These are phyloP conservation scores for Hyparrhenia diplandra DNA, from an alignment of 176 grass and related monocot genomes.

Conservation along the genomic window DNA sequence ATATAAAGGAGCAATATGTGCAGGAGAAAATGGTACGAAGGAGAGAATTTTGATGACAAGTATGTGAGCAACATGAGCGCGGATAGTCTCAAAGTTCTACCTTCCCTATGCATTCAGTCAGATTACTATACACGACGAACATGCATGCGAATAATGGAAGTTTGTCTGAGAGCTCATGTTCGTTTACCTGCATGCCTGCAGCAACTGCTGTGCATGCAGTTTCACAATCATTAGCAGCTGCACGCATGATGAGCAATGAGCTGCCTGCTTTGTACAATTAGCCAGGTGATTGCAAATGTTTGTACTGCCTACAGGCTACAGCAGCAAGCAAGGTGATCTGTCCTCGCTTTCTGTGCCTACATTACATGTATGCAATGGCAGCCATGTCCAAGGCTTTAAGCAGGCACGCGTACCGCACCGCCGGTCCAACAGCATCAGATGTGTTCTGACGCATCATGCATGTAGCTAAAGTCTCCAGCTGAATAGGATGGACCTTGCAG, in stretches of 20 bases:
- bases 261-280: slow-evolving; percentile 1
- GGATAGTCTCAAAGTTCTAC: too few relatives aligned
- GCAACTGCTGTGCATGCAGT: slow-evolving; percentile 22
- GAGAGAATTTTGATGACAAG: too few relatives aligned
- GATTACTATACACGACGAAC: neutral
- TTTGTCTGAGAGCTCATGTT: slow-evolving; percentile 21
- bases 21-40: too few relatives aligned
- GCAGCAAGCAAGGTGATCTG: slow-evolving; percentile 7
- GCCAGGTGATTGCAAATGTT: neutral
- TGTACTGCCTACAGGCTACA: slow-evolving; percentile 22
- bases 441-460: neutral
- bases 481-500: neutral
- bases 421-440: neutral
- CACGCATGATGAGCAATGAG: slow-evolving; percentile 26
- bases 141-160: neutral
- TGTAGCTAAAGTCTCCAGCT: neutral
- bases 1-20: too few relatives aligned
- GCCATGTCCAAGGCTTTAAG: slow-evolving; percentile 17
- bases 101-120: neutral
- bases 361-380: slow-evolving; percentile 15
- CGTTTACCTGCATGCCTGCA: neutral
- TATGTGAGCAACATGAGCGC: too few relatives aligned
- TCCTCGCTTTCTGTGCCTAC: slow-evolving; percentile 37
- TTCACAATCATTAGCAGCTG: slow-evolving; percentile 38
- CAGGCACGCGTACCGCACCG: slow-evolving; percentile 21